A percentile compares a stretch with the other conserved stretches of the same genome.
phyloP scores from a whole-genome alignment of 2,329 filamentous ascomycete genomes.

The Aspergillus niger region DNA sequence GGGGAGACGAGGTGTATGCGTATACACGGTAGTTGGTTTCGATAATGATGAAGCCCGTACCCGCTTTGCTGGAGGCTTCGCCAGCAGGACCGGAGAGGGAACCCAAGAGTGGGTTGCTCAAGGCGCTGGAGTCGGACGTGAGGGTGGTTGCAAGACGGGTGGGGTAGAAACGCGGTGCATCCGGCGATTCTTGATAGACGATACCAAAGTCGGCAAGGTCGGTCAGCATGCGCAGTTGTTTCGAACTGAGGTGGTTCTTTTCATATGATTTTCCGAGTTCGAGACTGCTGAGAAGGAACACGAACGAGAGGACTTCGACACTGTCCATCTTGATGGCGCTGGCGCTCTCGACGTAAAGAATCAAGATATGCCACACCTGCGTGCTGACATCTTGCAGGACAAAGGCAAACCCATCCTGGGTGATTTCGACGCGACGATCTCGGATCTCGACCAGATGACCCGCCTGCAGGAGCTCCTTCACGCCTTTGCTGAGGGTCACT shows the following conservation, averaged over 20 bases:
- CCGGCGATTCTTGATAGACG: slow-evolving; percentile 64
- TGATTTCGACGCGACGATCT: slow-evolving; percentile 68
- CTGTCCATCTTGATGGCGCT: slow-evolving; percentile 76
- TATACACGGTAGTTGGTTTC: slow-evolving; percentile 98
- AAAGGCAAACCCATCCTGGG: slow-evolving; percentile 91
- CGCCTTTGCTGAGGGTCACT: slow-evolving; percentile 67
- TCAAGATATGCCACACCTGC: slow-evolving; percentile 92
- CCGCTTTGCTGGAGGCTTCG: slow-evolving; percentile 34
- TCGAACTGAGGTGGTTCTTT: slow-evolving; percentile 76
- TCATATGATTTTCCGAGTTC: slow-evolving; percentile 91
- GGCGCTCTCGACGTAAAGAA: slow-evolving; percentile 88
- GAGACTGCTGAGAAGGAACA: slow-evolving; percentile 91
- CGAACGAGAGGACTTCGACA: slow-evolving; percentile 91
- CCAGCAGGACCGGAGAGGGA: slow-evolving; percentile 52
- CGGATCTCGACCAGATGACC: slow-evolving; percentile 75
- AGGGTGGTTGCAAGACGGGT: slow-evolving; percentile 93
- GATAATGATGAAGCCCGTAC: slow-evolving; percentile 80
- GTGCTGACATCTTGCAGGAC: slow-evolving; percentile 92
- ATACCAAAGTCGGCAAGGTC: slow-evolving; percentile 91
- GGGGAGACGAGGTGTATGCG: slow-evolving; percentile 89
- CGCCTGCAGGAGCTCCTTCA: slow-evolving; percentile 78
- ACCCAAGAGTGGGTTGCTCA: slow-evolving; percentile 71
- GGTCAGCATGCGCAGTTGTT: slow-evolving; percentile 84
- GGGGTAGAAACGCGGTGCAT: slow-evolving; percentile 70
- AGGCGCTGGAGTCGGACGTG: slow-evolving; percentile 71